Conservation (phyloP, 345 rosid species). For the Anastatica hierochuntica region DNA sequence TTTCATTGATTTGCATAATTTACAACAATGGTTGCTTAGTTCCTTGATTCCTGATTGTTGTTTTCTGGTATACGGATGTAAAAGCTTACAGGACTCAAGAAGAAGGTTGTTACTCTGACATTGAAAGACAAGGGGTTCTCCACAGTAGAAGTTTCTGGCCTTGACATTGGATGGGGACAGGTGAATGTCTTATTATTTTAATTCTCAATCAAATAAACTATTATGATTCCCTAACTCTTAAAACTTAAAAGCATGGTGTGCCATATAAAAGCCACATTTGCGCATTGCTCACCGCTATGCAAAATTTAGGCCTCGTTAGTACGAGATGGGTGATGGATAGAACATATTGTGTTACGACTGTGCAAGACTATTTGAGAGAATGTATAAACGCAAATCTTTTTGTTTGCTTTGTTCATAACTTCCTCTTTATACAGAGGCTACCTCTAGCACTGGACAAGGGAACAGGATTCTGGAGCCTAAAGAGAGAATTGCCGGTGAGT, state of each 20-base stretch:
- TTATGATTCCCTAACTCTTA: too few relatives aligned
- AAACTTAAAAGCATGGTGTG: too few relatives aligned
- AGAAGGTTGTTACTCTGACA: slow-evolving; percentile 49
- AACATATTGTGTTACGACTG: too few relatives aligned
- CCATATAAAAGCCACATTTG: too few relatives aligned
- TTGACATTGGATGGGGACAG: slow-evolving; percentile 99
- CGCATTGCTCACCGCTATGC: too few relatives aligned
- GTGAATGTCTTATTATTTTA: slow-evolving; percentile 26
- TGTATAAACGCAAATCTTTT: too few relatives aligned
- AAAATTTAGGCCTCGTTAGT: too few relatives aligned
- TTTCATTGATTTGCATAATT: neutral
- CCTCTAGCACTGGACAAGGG: slow-evolving; percentile 53
- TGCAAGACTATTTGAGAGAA: too few relatives aligned
- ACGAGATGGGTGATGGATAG: neutral
- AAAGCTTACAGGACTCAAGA: slow-evolving; percentile 78
- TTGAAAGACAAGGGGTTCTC: slow-evolving; percentile 47
- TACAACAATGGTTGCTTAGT: neutral
- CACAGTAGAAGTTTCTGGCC: slow-evolving; percentile 83
- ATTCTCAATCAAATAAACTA: too few relatives aligned
- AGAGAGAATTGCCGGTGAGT: slow-evolving; percentile 66
- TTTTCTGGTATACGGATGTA: slow-evolving; percentile 17
- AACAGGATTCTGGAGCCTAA: slow-evolving; percentile 52
- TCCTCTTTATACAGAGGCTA: slow-evolving; percentile 40
- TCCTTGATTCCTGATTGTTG: slow-evolving; percentile 4
- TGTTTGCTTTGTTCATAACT: neutral